phyloP scores from a whole-genome alignment of 768 basidiomycete genomes.

The Phlegmacium glaucopus region DNA sequence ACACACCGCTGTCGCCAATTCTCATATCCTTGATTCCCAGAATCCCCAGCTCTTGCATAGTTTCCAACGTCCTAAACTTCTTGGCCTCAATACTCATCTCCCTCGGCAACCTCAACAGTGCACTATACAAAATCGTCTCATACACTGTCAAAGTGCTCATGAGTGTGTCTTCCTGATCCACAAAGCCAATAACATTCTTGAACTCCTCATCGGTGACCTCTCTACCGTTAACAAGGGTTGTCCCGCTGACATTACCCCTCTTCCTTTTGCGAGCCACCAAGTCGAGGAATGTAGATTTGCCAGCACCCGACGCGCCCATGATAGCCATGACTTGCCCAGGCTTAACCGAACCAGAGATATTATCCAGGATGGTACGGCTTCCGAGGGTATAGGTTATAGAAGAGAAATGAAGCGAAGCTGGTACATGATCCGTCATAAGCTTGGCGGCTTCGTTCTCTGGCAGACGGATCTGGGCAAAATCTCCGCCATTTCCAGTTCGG shows the following conservation, averaged over 20 bases:
- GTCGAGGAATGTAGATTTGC: slow-evolving; percentile 95
- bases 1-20: slow-evolving; percentile 82
- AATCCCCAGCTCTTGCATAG: slow-evolving; percentile 94
- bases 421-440: slow-evolving; percentile 92
- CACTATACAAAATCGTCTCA: slow-evolving; percentile 94
- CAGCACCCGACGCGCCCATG: slow-evolving; percentile 96
- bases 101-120: slow-evolving; percentile 82
- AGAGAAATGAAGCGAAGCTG: slow-evolving; percentile 90
- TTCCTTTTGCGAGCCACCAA: slow-evolving; percentile 92
- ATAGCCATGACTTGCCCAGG: slow-evolving; percentile 93
- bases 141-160: slow-evolving; percentile 98
- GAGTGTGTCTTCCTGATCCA: slow-evolving; percentile 97
- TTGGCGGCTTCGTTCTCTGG: slow-evolving; percentile 80
- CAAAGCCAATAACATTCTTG: slow-evolving; percentile 87
- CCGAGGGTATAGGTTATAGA: slow-evolving; percentile 76
- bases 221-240: slow-evolving; percentile 83
- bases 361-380: slow-evolving; percentile 67
- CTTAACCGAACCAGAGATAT: slow-evolving; percentile 78
- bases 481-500: slow-evolving; percentile 59
- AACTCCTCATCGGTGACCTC: slow-evolving; percentile 71
- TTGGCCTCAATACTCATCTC: slow-evolving; percentile 98
- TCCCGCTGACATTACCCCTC: slow-evolving; percentile 70
- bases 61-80: slow-evolving; percentile 90
- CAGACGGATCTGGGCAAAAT: slow-evolving; percentile 69
- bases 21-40: slow-evolving; percentile 84